These are phyloP conservation scores for Yarrowia sp. DNA, from an alignment of 805 yeast genomes.

Conservation along the genomic window DNA sequence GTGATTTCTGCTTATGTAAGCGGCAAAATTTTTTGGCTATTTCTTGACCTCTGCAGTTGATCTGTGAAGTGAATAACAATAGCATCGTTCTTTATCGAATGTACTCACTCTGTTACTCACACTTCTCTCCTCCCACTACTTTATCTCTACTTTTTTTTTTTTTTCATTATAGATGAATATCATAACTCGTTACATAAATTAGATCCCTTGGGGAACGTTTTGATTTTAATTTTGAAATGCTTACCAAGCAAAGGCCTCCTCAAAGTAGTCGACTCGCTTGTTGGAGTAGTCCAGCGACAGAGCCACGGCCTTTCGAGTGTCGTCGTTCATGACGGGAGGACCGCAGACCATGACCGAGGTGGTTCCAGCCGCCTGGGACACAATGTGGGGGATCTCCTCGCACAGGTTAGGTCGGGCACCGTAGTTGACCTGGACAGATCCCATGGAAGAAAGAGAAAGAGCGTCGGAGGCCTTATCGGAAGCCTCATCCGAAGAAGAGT, in stretches of 20 bases:
- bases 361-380: conserved; percentile 51
- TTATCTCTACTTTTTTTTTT: neutral
- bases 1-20: neutral
- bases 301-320: conserved; percentile 58
- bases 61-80: too few relatives aligned
- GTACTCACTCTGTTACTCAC: too few relatives aligned
- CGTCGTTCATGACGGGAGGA: conserved; percentile 65
- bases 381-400: conserved; percentile 23
- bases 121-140: too few relatives aligned
- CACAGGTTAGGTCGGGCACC: conserved; percentile 24
- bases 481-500: conserved; percentile 17
- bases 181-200: conserved; percentile 18
- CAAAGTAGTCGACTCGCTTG: conserved; percentile 67
- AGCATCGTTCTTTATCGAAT: too few relatives aligned
- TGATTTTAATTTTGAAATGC: neutral
- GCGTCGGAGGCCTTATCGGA: conserved; percentile 27
- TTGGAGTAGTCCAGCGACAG: conserved; percentile 52
- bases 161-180: neutral
- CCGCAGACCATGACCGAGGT: conserved; percentile 70
- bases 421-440: conserved; percentile 16
- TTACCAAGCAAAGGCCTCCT: conserved; percentile 77
- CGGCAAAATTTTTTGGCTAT: neutral
- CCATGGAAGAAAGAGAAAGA: conserved; percentile 16
- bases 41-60: too few relatives aligned
- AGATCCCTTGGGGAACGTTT: conserved; percentile 8